Evolutionary conservation across 192 early-diverging fungal species (phyloP), one percentile per base, ranked within the genome.

Genomic region (Coemansia sp.): DNA sequence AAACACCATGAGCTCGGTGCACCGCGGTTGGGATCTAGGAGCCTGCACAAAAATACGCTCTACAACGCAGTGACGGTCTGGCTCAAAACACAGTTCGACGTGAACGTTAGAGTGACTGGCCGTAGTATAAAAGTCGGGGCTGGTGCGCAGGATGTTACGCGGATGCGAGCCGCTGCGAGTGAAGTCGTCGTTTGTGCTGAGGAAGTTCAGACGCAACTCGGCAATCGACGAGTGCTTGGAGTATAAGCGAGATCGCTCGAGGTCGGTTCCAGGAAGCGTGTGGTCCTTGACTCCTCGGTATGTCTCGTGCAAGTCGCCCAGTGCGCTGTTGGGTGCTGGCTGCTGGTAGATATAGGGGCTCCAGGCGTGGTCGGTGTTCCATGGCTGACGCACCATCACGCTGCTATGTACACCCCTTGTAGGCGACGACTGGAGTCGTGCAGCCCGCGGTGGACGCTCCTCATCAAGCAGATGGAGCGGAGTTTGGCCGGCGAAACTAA

Each of bases 1-100:
- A 74, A 84, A 78, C 4, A 84, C 67, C 83, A 84, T 80, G 13
- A 76, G 34, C 38, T 84, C 83, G 0, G 68, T 61, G 49, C 83
- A 84, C 8, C 78, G 78, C 52, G 71, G 71, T 30, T 45, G n/a
- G 2, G 64, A 34, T 41, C 62, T 66, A 10, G 73, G 65, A 2
- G 73, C 71, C 64, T 73, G 56, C 22, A 84, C 52, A 20, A 69
- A 37, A 32, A 78, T 75, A 40, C 65, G 76, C 47, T 78, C 75
- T 24, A 78, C 65, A 12, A 70, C 63, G 61, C 53, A 61, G 59
- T 83, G 75, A 15, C 56, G 66, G 38, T 34, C 10, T 27, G 35
- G 22, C 22, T 60, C 60, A 29, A 73, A 55, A 11, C 67, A 29
- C 59, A 82, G 62, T 59, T 82, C 79, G 18, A 82, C 12, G 22